Base-by-base conservation (phyloP, 345 rosid species). In the Cardiospermum halicacabum region DNA sequence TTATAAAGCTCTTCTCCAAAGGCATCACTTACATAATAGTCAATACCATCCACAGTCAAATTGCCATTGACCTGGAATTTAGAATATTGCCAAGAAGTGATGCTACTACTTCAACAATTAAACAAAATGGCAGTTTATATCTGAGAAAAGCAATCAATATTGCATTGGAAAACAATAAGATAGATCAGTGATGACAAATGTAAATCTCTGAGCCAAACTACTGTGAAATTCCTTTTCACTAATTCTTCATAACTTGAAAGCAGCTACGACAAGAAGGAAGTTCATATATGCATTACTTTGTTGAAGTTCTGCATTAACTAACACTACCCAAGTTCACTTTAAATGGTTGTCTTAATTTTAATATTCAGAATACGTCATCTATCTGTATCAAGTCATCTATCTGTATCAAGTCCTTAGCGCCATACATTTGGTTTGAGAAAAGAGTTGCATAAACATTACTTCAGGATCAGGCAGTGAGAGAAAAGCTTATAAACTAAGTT, bases 1-100 rank as follows among this genome's bases (percentile, higher is more conserved):
- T 84, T 81, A 74, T 74, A 94, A 43, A 94, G 79, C 75, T 79
- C 86, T 87, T 93, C 88, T 71, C 97, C 98, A 79, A 93, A 93
- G 42, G 82, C 68, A 75, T 84, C 82, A 22, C 83, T 75, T 62
- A 84, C 72, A 70, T 71, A 85, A 77, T 79, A 91, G 76, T 88
- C 89, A 42, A 93, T 90, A 62, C 84, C 91, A 76, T 87, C 88
- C 73, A 93, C 98, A 3, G 97, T 91, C 77, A 78, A 64, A 80
- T 84, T 93, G 72, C 95, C 86, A 69, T 77, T 78, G 68, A 85
- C 84, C 99, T 93, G 69, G 62, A 78, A 83, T 7, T 60, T 27
- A 42, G 28, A 37, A 26, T 34, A 9, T 11, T 15, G 43, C 9
- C 30, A 24, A 62, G 7, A 34, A 21, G 34, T 66, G 31, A 11